These are phyloP conservation scores for Acacia concinna DNA, from an alignment of 331 rosid species.

Conservation along the genomic window DNA sequence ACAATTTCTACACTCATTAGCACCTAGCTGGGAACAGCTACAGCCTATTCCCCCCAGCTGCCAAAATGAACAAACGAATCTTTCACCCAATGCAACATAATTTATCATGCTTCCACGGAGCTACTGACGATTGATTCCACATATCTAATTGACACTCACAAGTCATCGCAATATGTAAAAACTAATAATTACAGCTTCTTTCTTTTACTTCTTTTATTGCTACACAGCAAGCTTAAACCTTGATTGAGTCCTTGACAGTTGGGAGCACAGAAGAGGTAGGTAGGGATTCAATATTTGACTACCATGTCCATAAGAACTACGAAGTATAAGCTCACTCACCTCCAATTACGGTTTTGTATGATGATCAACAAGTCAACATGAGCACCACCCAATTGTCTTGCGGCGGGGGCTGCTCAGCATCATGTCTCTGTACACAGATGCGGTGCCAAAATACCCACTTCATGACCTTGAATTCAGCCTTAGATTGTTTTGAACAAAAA, in stretches of 20 bases:
- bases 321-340: background rate
- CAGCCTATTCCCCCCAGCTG: slow-evolving; percentile 7
- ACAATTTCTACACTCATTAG: background rate
- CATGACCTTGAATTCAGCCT: slow-evolving; percentile 44
- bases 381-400: background rate
- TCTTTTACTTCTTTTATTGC: background rate
- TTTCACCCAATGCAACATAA: slow-evolving; percentile 14
- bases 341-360: background rate
- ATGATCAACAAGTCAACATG: background rate
- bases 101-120: background rate
- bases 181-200: background rate
- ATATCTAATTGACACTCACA: background rate
- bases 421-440: slow-evolving; percentile 25
- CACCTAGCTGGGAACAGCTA: background rate
- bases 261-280: background rate
- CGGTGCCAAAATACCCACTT: slow-evolving; percentile 25
- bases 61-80: background rate
- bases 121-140: background rate
- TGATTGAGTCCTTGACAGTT: background rate
- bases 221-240: background rate
- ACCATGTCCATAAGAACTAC: background rate
- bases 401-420: slow-evolving; percentile 17
- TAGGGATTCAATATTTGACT: background rate
- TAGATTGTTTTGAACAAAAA: slow-evolving; percentile 56
- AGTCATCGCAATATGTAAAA: background rate